These are phyloP conservation scores for Suillus placidus DNA, from an alignment of 768 basidiomycete genomes.

Conservation along the genomic window DNA sequence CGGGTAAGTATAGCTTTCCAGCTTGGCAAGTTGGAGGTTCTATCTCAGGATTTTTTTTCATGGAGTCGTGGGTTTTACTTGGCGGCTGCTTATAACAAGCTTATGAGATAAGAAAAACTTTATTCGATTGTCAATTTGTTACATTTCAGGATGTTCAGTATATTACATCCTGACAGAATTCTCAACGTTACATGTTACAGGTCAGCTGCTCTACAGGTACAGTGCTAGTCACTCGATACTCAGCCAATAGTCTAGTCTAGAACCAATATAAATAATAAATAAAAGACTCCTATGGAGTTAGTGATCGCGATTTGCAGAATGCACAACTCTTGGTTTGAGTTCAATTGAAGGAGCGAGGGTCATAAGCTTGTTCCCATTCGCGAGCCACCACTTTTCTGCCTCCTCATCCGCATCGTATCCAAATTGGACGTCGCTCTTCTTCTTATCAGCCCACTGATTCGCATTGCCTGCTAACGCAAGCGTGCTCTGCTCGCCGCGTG, in stretches of 20 bases:
- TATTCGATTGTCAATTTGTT: too few relatives aligned
- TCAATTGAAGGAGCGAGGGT: not conserved
- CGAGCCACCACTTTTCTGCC: constrained; percentile 53
- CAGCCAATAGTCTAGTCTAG: not conserved
- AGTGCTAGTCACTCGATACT: not conserved
- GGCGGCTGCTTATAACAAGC: too few relatives aligned
- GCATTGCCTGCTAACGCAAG: constrained; percentile 36
- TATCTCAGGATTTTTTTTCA: not conserved
- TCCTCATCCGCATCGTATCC: constrained; percentile 57
- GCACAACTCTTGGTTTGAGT: not conserved
- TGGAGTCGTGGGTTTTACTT: not conserved
- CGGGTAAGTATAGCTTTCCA: not conserved
- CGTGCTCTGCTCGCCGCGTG: constrained; percentile 17
- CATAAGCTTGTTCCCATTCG: constrained; percentile 29
- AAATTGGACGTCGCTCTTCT: constrained; percentile 50
- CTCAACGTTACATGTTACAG: not conserved
- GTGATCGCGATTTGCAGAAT: not conserved
- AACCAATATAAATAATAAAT: not conserved
- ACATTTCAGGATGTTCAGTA: too few relatives aligned
- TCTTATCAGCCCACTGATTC: constrained; percentile 63
- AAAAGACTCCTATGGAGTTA: not conserved
- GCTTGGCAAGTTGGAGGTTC: not conserved
- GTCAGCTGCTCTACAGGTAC: not conserved
- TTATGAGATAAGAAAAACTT: too few relatives aligned
- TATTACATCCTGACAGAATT: too few relatives aligned